Base-by-base conservation (phyloP, 345 rosid genomes). In the Arabidopsis arenosa region DNA sequence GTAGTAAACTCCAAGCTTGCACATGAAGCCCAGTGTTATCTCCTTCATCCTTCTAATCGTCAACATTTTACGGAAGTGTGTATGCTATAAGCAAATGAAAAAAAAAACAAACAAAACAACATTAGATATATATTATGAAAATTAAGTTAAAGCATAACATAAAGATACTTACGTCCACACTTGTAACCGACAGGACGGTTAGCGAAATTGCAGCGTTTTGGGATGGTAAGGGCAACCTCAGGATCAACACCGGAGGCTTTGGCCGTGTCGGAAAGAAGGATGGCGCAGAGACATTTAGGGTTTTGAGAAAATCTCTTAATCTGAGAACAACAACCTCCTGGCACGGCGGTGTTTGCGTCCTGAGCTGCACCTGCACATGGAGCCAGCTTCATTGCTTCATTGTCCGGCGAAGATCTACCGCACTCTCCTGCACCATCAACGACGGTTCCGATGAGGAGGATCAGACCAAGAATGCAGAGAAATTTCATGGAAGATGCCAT, bases 161-260 rank as follows among this genome's bases (percentile, higher is more conserved):
- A 18, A 12, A 11, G 9, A 37, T 14, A 64, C 18, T 15, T 59
- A 67, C 96, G 85, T 87, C 96, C 96, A 44, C 97, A 94, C 77
- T 90, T 82, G 88, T 86, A 90, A 74, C 97, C 97, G 10, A 86
- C 84, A 12, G 97, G 97, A 35, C 93, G 92, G 81, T 87, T 84
- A 40, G 84, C 82, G 40, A 94, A 73, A 85, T 88, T 86, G 90
- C 97, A 92, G n/a, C 95, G 90, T 55, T 94, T 89, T 11, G 98
- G 97, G 62, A 94, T 87, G 77, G 97, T 87, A 28, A 94, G 72
- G 0, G 98, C 97, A 21, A 84, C 36, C 59, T 85, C 92, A 0
- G 95, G 92, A 68, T 86, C 68, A 47, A 80, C 74, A 5, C 98
- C 97, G 2, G 93, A 81, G 8, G 79, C 84, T 77, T 83, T 92